phyloP scores from a whole-genome alignment of 345 rosid species.

The Populus pruinosa region DNA sequence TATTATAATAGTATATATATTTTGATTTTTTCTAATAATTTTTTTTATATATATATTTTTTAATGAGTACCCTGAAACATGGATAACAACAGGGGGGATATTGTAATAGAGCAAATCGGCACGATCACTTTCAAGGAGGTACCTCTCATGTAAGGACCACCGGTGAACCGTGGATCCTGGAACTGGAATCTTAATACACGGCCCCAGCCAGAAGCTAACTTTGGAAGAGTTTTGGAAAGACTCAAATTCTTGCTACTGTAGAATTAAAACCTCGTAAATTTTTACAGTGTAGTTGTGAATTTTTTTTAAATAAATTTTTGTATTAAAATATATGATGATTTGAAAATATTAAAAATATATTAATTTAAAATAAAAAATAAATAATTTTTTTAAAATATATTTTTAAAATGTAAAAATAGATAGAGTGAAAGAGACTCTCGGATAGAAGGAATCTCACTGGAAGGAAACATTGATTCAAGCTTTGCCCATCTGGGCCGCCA shows the following conservation, averaged over 20 bases:
- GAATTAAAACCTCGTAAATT: background rate
- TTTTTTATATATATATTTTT: too few species aligned
- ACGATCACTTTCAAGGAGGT: constrained; percentile 47
- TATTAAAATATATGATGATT: too few species aligned
- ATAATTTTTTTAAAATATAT: too few species aligned
- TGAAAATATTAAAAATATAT: too few species aligned
- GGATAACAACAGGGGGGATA: background rate
- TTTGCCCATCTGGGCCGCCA: background rate
- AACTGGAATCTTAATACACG: background rate
- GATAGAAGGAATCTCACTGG: background rate
- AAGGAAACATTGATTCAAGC: background rate
- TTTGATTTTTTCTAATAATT: too few species aligned
- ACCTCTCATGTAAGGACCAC: constrained; percentile 40
- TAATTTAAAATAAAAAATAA: too few species aligned
- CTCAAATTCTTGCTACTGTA: background rate
- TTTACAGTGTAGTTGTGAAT: too few species aligned
- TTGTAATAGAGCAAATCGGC: constrained; percentile 46
- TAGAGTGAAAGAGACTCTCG: too few species aligned
- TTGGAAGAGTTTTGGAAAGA: background rate
- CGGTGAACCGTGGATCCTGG: constrained; percentile 23
- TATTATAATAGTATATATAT: fast-evolving
- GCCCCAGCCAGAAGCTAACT: background rate
- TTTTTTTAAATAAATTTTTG: too few species aligned
- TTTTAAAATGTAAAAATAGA: too few species aligned
- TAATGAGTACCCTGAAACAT: too few species aligned